A percentile compares a stretch with the other conserved stretches of the same genome.
These are phyloP conservation scores for Didymella sp. DNA, from an alignment of 2,329 filamentous ascomycete genomes.

Conservation along the genomic window DNA sequence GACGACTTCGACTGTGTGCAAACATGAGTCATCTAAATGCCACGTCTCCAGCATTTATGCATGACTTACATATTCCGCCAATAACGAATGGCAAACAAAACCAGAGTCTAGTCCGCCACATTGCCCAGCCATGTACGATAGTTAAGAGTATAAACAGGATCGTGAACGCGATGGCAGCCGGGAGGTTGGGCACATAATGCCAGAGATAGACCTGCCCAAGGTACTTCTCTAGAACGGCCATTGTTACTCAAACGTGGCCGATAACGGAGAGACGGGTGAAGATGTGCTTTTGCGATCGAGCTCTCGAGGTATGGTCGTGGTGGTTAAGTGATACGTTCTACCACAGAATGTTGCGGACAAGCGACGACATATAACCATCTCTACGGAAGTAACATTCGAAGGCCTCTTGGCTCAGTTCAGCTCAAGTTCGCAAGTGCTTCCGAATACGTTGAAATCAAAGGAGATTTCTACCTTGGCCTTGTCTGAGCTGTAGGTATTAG, in stretches of 20 bases:
- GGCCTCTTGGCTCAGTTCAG: no score
- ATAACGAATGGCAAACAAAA: constrained; percentile 58
- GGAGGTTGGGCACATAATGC: constrained; percentile 53
- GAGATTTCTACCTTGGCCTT: background rate
- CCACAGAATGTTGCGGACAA: no score
- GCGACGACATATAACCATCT: background rate
- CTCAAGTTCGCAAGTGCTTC: background rate
- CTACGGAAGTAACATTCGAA: background rate
- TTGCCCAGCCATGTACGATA: constrained; percentile 50
- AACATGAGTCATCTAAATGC: background rate
- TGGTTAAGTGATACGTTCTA: no score
- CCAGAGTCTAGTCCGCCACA: constrained; percentile 51
- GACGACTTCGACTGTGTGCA: background rate
- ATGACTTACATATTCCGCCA: constrained; percentile 42
- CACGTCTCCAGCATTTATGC: background rate
- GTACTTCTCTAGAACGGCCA: background rate
- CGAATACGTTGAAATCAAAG: background rate
- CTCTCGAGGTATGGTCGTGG: no score
- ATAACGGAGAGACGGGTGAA: no score
- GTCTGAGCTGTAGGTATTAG: background rate
- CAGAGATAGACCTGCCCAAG: constrained; percentile 21
- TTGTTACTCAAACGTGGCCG: background rate
- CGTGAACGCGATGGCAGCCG: constrained; percentile 56
- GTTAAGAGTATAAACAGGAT: constrained; percentile 55
- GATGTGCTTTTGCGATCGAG: no score